Conservation (phyloP, 257 asterid species). For the Leonotis leonurus region DNA sequence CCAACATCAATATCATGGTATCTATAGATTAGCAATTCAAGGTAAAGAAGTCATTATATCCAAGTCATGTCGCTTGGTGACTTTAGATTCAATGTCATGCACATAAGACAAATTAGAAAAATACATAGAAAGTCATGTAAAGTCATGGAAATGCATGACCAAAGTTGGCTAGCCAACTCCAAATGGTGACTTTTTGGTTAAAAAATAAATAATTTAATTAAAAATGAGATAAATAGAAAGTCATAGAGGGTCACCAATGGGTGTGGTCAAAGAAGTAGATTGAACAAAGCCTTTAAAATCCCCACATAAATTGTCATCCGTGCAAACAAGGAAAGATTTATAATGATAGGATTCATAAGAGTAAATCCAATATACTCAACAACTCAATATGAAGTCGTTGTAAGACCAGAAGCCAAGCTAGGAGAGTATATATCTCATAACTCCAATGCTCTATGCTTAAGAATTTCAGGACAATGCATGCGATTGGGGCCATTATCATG, state of each 20-base stretch:
- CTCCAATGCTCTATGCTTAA: not conserved
- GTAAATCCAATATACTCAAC: not conserved
- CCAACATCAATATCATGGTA: conserved; percentile 12
- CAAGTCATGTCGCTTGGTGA: not conserved
- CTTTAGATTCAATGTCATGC: too few species aligned
- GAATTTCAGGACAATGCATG: not conserved
- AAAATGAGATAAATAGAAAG: too few species aligned
- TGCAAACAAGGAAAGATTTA: not conserved
- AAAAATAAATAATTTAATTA: too few species aligned
- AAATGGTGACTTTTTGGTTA: too few species aligned
- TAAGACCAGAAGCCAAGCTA: not conserved
- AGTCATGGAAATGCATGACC: too few species aligned
- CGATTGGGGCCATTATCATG: not conserved
- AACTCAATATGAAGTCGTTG: not conserved
- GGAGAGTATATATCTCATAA: not conserved
- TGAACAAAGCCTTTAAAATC: not conserved
- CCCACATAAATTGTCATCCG: not conserved
- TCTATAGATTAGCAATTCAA: too few species aligned
- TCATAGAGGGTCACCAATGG: too few species aligned
- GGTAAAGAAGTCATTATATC: too few species aligned
- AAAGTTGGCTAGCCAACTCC: too few species aligned
- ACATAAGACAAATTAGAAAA: too few species aligned
- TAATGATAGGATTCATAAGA: not conserved
- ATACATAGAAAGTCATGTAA: too few species aligned
- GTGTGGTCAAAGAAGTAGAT: not conserved